Evolutionary conservation across 371 early-diverging fungal genomes (phyloP).

Genomic region (Choanephora cucurbitarum): DNA sequence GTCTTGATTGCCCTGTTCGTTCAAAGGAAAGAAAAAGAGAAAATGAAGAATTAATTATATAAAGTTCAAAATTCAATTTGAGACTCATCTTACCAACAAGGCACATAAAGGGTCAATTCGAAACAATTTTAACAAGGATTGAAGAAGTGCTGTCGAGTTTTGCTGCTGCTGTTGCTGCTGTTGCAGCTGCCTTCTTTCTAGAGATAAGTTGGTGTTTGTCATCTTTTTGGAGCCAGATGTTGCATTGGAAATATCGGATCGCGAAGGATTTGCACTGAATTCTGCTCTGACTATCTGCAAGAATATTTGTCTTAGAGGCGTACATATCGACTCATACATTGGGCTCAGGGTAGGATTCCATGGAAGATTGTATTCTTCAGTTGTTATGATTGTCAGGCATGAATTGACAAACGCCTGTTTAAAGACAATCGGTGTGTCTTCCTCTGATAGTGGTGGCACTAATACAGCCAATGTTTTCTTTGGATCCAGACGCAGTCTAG

Average conservation of each 20-base stretch:
- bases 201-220: neutral
- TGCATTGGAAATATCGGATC: constrained; percentile 21
- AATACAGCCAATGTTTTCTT: constrained; percentile 57
- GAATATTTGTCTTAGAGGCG: constrained; percentile 68
- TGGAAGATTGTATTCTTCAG: constrained; percentile 63
- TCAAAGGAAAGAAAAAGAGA: too few species aligned
- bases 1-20: constrained; percentile 12
- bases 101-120: constrained; percentile 29
- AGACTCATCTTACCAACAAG: constrained; percentile 18
- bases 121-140: constrained; percentile 29
- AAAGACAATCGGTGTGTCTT: constrained; percentile 61
- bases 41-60: too few species aligned
- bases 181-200: neutral
- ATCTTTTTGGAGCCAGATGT: constrained; percentile 14
- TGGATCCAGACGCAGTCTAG: constrained; percentile 68
- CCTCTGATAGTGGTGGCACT: constrained; percentile 64
- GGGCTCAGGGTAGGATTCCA: constrained; percentile 70
- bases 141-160: constrained; percentile 15
- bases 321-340: constrained; percentile 66
- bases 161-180: constrained; percentile 2
- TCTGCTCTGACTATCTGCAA: constrained; percentile 29
- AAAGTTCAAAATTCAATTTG: too few species aligned
- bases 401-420: constrained; percentile 72
- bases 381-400: constrained; percentile 61
- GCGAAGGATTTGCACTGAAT: constrained; percentile 9